Evolutionary conservation across 1,284 basidiomycete species (phyloP), one percentile per base, ranked within the genome.

Genomic region (Phellinidium pouzarii): DNA sequence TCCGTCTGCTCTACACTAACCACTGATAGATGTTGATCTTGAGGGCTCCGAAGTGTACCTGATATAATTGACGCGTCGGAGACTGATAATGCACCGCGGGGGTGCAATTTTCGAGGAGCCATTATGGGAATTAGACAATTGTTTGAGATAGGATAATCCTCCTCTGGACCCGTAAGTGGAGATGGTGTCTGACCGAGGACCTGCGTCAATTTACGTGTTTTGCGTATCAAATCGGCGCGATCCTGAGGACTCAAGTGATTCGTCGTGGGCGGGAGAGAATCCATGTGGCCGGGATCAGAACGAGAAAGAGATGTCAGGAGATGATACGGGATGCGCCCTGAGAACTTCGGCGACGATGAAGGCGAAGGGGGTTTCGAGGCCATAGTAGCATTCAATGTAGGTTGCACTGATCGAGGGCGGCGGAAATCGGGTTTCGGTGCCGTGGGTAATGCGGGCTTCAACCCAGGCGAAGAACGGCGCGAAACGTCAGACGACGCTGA

Each of bases 121-220:
- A 52, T 62, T 53, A 40, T 59, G 55, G 23, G 66, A 44, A 41
- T 61, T 57, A 43, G 57, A 49, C 46, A 60, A 20, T 47, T 69
- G 36, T 59, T 68, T 4, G 51, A 51, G 11, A 38, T 7, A 6
- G 59, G 63, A 3, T 52, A 59, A 44, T 60, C 65, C 31, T 72
- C 70, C 44, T 66, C 64, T 9, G 66, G 58, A 2, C 62, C 57
- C 23, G 69, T 59, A 3, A 31, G 71, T 68, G 17, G 64, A 64
- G 26, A 70, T 75, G 82, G 83, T 0, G 73, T 76, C 64, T 80
- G 75, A 23, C 91, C 91, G 47, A 93, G 82, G 17, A 92, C 67
- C 60, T 84, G 82, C 23, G 87, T 78, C 38, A 93, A 75, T 67
- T 93, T 93, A 60, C 82, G 79, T 27, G 82, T 79, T 58, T 84